phyloP scores from a whole-genome alignment of 1,284 basidiomycete genomes.

The Pseudozyma hubeiensis region DNA sequence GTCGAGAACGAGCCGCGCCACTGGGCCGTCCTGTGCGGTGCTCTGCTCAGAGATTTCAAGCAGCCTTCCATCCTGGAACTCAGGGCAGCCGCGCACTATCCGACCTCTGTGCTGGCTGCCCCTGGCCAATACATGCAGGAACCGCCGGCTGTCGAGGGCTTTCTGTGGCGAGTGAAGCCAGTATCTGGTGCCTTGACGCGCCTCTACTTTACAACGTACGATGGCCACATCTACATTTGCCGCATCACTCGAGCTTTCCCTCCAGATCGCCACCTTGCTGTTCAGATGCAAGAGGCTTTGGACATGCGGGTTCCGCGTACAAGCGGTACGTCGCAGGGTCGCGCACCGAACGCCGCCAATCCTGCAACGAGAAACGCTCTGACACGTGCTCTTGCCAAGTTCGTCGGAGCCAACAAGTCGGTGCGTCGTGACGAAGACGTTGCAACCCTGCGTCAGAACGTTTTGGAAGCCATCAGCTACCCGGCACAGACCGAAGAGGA shows the following conservation, averaged over 20 bases:
- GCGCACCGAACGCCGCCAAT: constrained; percentile 6
- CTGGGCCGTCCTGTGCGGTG: constrained; percentile 80
- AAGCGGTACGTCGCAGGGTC: constrained; percentile 23
- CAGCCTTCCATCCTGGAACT: constrained; percentile 76
- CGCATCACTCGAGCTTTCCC: constrained; percentile 74
- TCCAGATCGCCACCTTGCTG: constrained; percentile 75
- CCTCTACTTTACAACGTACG: constrained; percentile 79
- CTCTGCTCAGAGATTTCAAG: constrained; percentile 75
- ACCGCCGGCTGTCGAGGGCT: constrained; percentile 83
- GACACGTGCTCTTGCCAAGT: constrained; percentile 33
- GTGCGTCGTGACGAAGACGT: constrained; percentile 61
- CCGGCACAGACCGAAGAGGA: constrained; percentile 50
- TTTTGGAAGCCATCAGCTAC: constrained; percentile 53
- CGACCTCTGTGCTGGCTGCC: constrained; percentile 73
- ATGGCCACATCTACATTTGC: constrained; percentile 78
- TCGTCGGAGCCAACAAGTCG: constrained; percentile 43
- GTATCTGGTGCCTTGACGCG: constrained; percentile 75
- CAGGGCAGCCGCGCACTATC: constrained; percentile 77
- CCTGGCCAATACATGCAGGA: constrained; percentile 76
- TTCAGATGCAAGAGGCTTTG: constrained; percentile 57
- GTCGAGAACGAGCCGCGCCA: constrained; percentile 75
- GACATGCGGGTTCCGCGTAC: constrained; percentile 41
- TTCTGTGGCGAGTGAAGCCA: constrained; percentile 76
- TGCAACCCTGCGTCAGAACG: constrained; percentile 66
- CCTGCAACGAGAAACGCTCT: constrained; percentile 24